These are phyloP conservation scores for Rhizopus sp. DNA, from an alignment of 371 early-diverging fungal species.

Conservation along the genomic window DNA sequence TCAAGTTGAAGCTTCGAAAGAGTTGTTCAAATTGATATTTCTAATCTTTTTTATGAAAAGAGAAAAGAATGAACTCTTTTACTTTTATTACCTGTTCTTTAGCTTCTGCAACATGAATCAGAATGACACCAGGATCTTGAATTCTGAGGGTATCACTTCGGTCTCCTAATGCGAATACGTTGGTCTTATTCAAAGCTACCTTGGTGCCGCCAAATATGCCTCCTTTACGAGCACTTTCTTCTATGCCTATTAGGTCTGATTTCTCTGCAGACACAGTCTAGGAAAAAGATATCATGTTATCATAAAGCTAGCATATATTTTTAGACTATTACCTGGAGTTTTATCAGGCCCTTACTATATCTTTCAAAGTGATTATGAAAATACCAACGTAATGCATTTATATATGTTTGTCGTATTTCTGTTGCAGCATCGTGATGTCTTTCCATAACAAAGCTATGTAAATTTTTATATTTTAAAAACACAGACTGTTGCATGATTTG, in stretches of 20 bases:
- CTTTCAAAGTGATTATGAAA: conserved; percentile 87
- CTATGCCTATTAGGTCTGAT: conserved; percentile 80
- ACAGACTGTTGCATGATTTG: conserved; percentile 89
- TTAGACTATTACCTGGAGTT: conserved; percentile 61
- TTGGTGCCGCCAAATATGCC: conserved; percentile 65
- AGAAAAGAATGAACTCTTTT: neutral
- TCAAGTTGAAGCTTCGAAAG: conserved; percentile 83
- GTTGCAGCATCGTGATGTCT: conserved; percentile 86
- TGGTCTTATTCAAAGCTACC: conserved; percentile 70
- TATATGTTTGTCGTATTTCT: conserved; percentile 85
- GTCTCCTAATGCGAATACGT: conserved; percentile 75
- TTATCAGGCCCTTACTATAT: conserved; percentile 74
- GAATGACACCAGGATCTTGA: conserved; percentile 76
- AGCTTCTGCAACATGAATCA: conserved; percentile 82
- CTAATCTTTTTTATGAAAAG: conserved; percentile 22
- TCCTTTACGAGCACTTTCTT: conserved; percentile 69
- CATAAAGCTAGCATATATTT: neutral
- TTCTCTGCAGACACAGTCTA: conserved; percentile 79
- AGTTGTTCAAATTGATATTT: conserved; percentile 76
- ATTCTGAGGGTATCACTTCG: conserved; percentile 69
- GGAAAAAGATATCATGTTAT: neutral
- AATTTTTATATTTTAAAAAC: conserved; percentile 83
- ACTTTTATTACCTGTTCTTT: conserved; percentile 57
- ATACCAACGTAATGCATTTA: conserved; percentile 81
- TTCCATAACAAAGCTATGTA: conserved; percentile 86